phyloP scores from a whole-genome alignment of 208 protist species.

The Crithidia sp. region DNA sequence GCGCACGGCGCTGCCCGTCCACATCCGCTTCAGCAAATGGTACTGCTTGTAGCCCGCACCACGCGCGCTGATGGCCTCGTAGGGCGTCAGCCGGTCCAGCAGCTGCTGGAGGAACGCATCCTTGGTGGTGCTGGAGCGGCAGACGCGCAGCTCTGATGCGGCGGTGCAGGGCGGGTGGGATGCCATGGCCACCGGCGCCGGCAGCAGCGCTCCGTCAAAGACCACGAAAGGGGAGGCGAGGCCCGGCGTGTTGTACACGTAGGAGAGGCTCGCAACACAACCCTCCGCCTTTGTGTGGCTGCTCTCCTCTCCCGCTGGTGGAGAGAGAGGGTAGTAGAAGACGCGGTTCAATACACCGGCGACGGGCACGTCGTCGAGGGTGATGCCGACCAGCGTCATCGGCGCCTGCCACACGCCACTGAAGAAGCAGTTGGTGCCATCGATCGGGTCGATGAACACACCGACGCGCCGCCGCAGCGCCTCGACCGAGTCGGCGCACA shows the following conservation, averaged over 20 bases:
- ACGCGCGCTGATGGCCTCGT: slow-evolving; percentile 22
- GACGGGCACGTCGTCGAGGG: slow-evolving; percentile 63
- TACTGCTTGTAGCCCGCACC: slow-evolving; percentile 72
- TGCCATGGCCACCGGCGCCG: not conserved
- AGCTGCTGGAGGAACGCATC: slow-evolving; percentile 33
- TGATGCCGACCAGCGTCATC: slow-evolving; percentile 82
- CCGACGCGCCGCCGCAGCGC: slow-evolving; percentile 51
- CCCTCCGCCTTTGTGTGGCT: not conserved
- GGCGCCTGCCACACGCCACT: slow-evolving; percentile 62
- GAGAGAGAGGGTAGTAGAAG: slow-evolving; percentile 44
- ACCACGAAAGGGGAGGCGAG: slow-evolving; percentile 44
- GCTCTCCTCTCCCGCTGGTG: not conserved
- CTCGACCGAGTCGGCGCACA: slow-evolving; percentile 38
- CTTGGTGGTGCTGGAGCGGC: slow-evolving; percentile 51
- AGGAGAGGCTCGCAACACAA: slow-evolving; percentile 36
- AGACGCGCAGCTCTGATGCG: slow-evolving; percentile 26
- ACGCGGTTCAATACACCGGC: slow-evolving; percentile 72
- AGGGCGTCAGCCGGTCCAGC: slow-evolving; percentile 34
- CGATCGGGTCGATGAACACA: slow-evolving; percentile 88
- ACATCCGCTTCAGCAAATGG: slow-evolving; percentile 39
- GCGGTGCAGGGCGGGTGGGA: not conserved
- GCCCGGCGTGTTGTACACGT: slow-evolving; percentile 38
- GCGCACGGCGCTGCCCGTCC: slow-evolving; percentile 7
- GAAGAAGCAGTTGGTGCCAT: slow-evolving; percentile 85
- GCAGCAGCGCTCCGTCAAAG: slow-evolving; percentile 43